Conservation (phyloP, 495 filamentous ascomycete species). For the Clavariopsis aquatica region DNA sequence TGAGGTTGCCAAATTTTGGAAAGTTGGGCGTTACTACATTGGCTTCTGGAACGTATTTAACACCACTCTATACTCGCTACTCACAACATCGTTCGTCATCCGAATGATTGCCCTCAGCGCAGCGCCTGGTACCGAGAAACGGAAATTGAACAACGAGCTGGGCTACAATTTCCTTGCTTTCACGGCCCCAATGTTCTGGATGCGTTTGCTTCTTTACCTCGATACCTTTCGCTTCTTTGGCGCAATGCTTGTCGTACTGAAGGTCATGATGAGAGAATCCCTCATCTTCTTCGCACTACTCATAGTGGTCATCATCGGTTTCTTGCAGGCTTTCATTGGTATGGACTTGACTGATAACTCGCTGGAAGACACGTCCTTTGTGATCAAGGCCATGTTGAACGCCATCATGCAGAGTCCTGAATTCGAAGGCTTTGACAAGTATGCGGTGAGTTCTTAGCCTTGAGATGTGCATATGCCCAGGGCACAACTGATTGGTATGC, state of each 20-base stretch:
- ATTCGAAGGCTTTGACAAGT: slow-evolving; percentile 82
- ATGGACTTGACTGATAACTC: slow-evolving; percentile 80
- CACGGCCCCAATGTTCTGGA: slow-evolving; percentile 95
- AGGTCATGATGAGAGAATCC: slow-evolving; percentile 99
- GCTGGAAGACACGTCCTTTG: slow-evolving; percentile 63
- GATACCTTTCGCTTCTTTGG: slow-evolving; percentile 95
- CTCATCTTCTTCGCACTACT: slow-evolving; percentile 97
- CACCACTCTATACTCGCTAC: slow-evolving; percentile 70
- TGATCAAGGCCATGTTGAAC: slow-evolving; percentile 88
- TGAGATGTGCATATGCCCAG: no score
- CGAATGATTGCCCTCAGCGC: slow-evolving; percentile 76
- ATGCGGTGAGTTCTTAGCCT: slow-evolving; percentile 46
- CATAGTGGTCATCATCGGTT: slow-evolving; percentile 80
- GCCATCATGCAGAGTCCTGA: slow-evolving; percentile 87
- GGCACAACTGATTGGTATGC: slow-evolving; percentile 8
- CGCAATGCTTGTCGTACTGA: slow-evolving; percentile 93
- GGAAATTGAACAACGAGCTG: slow-evolving; percentile 71
- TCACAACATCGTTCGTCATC: slow-evolving; percentile 73
- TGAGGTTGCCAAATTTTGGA: slow-evolving; percentile 84
- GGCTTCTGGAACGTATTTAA: slow-evolving; percentile 98
- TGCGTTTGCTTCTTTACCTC: slow-evolving; percentile 85
- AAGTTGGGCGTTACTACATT: slow-evolving; percentile 83
- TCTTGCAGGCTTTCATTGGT: slow-evolving; percentile 93
- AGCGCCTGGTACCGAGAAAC: slow-evolving; percentile 50
- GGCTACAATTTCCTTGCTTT: slow-evolving; percentile 93